phyloP scores from a whole-genome alignment of 441 rosid genomes.

The Brassica balearica region DNA sequence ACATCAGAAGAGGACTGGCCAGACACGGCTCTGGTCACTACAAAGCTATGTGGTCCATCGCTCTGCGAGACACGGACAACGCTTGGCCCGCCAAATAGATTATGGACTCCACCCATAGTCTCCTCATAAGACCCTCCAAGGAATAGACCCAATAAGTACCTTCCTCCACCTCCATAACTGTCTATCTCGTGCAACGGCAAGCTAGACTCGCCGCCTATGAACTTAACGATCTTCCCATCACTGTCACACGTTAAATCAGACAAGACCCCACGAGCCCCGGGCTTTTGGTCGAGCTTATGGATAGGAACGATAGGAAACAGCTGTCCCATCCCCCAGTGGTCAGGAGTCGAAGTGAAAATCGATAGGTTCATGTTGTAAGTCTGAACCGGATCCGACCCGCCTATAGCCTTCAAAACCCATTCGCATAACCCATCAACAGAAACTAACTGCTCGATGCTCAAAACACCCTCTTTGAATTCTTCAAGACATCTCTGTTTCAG shows the following conservation, averaged over 20 bases:
- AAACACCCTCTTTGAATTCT: constrained; percentile 75
- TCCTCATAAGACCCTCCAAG: constrained; percentile 98
- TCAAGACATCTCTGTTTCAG: constrained; percentile 87
- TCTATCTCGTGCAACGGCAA: constrained; percentile 65
- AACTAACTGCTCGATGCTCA: constrained; percentile 84
- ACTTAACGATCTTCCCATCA: constrained; percentile 89
- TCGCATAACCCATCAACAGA: constrained; percentile 89
- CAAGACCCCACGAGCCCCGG: constrained; percentile 69
- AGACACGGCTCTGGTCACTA: constrained; percentile 74
- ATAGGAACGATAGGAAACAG: constrained; percentile 91
- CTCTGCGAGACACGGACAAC: constrained; percentile 87
- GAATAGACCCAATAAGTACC: constrained; percentile 91
- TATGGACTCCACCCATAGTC: constrained; percentile 96
- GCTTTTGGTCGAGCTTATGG: constrained; percentile 80
- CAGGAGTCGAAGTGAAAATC: constrained; percentile 91
- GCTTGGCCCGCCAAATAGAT: constrained; percentile 93
- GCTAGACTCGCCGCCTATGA: constrained; percentile 86
- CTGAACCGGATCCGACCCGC: constrained; percentile 60
- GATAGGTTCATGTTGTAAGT: constrained; percentile 90
- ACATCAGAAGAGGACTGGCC: constrained; percentile 87
- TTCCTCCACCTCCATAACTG: constrained; percentile 36
- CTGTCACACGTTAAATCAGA: constrained; percentile 97
- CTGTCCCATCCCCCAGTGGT: constrained; percentile 95
- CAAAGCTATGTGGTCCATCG: constrained; percentile 91
- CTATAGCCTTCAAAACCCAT: constrained; percentile 59